Conservation (phyloP, 148 eudicot genomes). For the Amaranthus palmeri region DNA sequence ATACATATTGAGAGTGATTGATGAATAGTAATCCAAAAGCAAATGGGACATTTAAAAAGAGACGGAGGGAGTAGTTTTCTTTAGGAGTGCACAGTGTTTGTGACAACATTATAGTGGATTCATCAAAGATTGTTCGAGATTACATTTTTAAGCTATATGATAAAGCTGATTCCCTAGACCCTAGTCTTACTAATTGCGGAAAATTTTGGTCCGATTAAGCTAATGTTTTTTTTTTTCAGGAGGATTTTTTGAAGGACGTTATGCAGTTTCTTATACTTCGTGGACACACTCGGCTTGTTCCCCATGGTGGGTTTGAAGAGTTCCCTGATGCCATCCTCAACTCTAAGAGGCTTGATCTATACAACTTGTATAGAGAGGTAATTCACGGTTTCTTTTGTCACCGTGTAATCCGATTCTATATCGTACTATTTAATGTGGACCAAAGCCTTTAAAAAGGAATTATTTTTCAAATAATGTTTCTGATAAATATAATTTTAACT, state of each 20-base stretch:
- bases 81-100: not conserved
- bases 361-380: constrained; percentile 97
- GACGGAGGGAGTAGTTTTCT: not conserved
- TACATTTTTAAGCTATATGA: not conserved
- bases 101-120: not conserved
- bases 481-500: not conserved
- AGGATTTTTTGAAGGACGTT: constrained; percentile 87
- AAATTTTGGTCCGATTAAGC: not conserved
- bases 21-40: no score
- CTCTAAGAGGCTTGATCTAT: constrained; percentile 87
- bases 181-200: not conserved
- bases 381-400: not conserved
- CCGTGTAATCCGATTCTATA: not conserved
- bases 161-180: no score
- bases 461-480: not conserved
- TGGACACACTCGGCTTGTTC: constrained; percentile 94
- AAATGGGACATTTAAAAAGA: no score
- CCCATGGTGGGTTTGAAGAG: constrained; percentile 91
- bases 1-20: no score
- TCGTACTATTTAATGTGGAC: not conserved
- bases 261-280: constrained; percentile 93
- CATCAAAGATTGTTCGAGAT: constrained; percentile 2
- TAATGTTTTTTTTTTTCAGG: constrained; percentile 40
- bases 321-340: constrained; percentile 97
- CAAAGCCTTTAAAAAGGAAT: not conserved